phyloP scores from a whole-genome alignment of 2,329 filamentous ascomycete species.

The Thermomyces lanuginosus region DNA sequence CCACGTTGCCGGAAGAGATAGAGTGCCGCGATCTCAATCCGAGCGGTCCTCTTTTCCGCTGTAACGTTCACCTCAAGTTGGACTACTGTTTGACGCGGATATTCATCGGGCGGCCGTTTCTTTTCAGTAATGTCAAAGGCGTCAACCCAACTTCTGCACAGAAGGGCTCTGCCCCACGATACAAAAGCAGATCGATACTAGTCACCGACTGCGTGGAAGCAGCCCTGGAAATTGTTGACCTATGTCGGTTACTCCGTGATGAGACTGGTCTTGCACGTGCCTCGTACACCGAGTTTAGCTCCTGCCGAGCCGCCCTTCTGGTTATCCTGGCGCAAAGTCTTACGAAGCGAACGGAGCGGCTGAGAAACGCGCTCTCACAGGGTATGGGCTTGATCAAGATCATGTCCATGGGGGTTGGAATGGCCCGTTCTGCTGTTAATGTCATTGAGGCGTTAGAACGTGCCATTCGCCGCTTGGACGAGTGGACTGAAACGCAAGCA shows the following conservation, averaged over 20 bases:
- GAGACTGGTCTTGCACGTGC: conserved; percentile 39
- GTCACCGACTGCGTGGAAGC: conserved; percentile 39
- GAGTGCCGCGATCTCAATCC: conserved; percentile 28
- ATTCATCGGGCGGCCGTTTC: conserved; percentile 39
- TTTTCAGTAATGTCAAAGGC: conserved; percentile 28
- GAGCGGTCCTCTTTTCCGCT: conserved; percentile 28
- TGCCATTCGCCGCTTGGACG: conserved; percentile 31
- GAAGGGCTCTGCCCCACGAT: conserved; percentile 16
- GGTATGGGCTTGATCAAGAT: conserved; percentile 37
- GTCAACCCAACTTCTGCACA: conserved; percentile 12
- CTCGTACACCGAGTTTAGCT: conserved; percentile 41
- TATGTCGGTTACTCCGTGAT: conserved; percentile 34
- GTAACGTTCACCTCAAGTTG: conserved; percentile 36
- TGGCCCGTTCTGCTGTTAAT: conserved; percentile 37
- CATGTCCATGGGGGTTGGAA: conserved; percentile 38
- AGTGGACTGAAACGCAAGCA: conserved; percentile 23
- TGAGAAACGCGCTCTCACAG: conserved; percentile 32
- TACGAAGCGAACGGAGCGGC: conserved; percentile 24
- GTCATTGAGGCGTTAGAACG: conserved; percentile 38
- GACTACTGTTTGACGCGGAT: conserved; percentile 39
- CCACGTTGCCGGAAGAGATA: conserved; percentile 21
- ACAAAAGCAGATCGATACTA: conserved; percentile 24
- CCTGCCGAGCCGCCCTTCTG: conserved; percentile 38
- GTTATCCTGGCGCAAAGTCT: conserved; percentile 29
- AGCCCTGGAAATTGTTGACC: conserved; percentile 35